Percentiles rank a stretch among this genome's conserved stretches.
These are phyloP conservation scores for Rhodotorula babjevae DNA, from an alignment of 768 basidiomycete species.

Conservation along the genomic window DNA sequence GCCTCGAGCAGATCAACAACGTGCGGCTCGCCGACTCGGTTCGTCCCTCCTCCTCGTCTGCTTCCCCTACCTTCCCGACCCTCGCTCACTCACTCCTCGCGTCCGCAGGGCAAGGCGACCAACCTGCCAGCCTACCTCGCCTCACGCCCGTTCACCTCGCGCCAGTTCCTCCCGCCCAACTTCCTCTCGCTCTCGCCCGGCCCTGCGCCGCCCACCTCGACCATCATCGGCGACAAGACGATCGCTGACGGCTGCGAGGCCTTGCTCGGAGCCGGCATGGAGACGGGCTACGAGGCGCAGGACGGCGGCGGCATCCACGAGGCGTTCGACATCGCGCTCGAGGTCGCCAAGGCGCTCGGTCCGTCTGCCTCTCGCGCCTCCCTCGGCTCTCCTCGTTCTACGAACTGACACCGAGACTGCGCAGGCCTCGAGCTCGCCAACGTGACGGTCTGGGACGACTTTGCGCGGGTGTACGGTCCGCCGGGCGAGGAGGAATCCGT, in stretches of 20 bases:
- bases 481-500: neutral
- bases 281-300: constrained; percentile 5
- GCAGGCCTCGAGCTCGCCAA: constrained; percentile 2
- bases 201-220: neutral
- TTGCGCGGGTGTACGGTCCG: neutral
- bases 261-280: neutral
- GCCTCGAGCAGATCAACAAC: constrained; percentile 72
- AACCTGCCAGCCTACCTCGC: constrained; percentile 10
- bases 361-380: neutral
- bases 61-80: too few relatives aligned
- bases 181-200: neutral
- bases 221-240: constrained; percentile 21
- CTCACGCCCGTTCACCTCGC: constrained; percentile 19
- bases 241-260: constrained; percentile 12
- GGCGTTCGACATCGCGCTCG: neutral
- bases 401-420: too few relatives aligned
- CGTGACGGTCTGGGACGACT: neutral
- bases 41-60: too few relatives aligned
- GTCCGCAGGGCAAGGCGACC: neutral
- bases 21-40: constrained; percentile 52
- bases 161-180: constrained; percentile 21
- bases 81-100: neutral
- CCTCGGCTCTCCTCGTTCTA: too few relatives aligned
- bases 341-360: neutral
- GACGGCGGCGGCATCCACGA: neutral